phyloP scores from a whole-genome alignment of 768 basidiomycete genomes.

The Boletellus emodensis region DNA sequence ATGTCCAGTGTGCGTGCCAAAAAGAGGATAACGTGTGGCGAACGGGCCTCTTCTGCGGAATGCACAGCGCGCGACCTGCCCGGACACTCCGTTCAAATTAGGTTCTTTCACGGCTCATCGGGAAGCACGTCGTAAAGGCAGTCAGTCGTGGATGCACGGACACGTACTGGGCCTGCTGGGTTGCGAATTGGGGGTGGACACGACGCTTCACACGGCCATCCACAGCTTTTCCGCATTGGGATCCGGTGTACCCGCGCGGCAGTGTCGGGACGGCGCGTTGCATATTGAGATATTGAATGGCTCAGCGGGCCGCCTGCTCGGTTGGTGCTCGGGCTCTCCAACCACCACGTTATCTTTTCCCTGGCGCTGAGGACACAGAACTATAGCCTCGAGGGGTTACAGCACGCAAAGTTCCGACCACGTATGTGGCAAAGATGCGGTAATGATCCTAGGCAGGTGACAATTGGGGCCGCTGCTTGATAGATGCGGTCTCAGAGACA shows the following conservation, averaged over 20 bases:
- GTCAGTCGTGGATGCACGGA: slow-evolving; percentile 16
- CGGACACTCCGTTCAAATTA: slow-evolving; percentile 7
- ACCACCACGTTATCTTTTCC: slow-evolving; percentile 17
- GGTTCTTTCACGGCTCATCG: slow-evolving; percentile 10
- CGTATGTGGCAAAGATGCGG: slow-evolving; percentile 15
- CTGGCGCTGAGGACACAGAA: slow-evolving; percentile 6
- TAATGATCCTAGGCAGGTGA: slow-evolving; percentile 15
- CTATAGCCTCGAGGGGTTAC: slow-evolving; percentile 16
- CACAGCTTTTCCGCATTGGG: slow-evolving; percentile 14
- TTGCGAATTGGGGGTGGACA: slow-evolving; percentile 20
- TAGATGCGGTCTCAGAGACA: slow-evolving; percentile 5
- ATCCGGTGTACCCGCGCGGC: slow-evolving; percentile 9
- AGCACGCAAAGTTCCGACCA: slow-evolving; percentile 17
- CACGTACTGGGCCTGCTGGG: slow-evolving; percentile 20
- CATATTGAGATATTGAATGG: too few species aligned
- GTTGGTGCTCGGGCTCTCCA: background rate
- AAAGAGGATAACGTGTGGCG: slow-evolving; percentile 13
- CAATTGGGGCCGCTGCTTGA: slow-evolving; percentile 1
- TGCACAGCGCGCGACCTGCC: slow-evolving; percentile 10
- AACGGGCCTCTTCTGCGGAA: slow-evolving; percentile 2
- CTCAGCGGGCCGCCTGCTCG: too few species aligned
- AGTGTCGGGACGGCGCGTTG: background rate
- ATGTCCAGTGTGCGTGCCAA: slow-evolving; percentile 20
- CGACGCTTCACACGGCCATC: slow-evolving; percentile 5
- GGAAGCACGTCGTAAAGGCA: slow-evolving; percentile 1